These are phyloP conservation scores for Athelia psychrophila DNA, from an alignment of 1,284 basidiomycete genomes.

Conservation along the genomic window DNA sequence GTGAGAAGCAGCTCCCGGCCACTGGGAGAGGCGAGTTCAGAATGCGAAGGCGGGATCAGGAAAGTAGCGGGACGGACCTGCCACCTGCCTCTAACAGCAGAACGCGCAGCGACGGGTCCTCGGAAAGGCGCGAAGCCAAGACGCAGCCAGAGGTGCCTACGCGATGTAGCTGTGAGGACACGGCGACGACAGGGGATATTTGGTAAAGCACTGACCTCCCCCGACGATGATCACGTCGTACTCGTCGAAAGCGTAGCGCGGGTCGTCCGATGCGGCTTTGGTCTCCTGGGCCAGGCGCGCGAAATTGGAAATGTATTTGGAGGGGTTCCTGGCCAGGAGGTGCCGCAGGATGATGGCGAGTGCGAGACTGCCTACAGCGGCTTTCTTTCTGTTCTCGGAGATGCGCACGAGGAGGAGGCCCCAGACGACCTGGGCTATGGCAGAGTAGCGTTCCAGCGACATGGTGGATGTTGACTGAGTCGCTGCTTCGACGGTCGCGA, in stretches of 20 bases:
- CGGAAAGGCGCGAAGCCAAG: slow-evolving; percentile 61
- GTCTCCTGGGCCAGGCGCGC: neutral
- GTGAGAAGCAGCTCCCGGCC: slow-evolving; percentile 34
- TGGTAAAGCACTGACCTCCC: slow-evolving; percentile 39
- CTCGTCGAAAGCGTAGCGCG: slow-evolving; percentile 24
- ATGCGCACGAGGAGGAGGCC: no score
- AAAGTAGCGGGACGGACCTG: slow-evolving; percentile 39
- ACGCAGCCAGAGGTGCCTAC: slow-evolving; percentile 71
- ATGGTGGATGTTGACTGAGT: no score
- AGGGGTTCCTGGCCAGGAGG: neutral
- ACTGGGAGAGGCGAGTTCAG: slow-evolving; percentile 18
- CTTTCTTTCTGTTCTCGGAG: no score
- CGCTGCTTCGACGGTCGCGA: no score
- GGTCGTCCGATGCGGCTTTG: slow-evolving; percentile 3
- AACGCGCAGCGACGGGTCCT: slow-evolving; percentile 52
- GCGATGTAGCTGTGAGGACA: slow-evolving; percentile 2
- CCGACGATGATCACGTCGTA: slow-evolving; percentile 66
- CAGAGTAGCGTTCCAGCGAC: no score
- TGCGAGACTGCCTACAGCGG: neutral
- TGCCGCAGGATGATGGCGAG: slow-evolving; percentile 9
- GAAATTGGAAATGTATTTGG: no score
- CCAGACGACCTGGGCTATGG: no score
- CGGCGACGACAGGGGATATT: neutral
- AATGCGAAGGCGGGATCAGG: slow-evolving; percentile 1
- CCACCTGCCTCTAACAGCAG: slow-evolving; percentile 64